phyloP scores from a whole-genome alignment of 2,329 filamentous ascomycete species.

The Paraconiothyrium brasiliense region DNA sequence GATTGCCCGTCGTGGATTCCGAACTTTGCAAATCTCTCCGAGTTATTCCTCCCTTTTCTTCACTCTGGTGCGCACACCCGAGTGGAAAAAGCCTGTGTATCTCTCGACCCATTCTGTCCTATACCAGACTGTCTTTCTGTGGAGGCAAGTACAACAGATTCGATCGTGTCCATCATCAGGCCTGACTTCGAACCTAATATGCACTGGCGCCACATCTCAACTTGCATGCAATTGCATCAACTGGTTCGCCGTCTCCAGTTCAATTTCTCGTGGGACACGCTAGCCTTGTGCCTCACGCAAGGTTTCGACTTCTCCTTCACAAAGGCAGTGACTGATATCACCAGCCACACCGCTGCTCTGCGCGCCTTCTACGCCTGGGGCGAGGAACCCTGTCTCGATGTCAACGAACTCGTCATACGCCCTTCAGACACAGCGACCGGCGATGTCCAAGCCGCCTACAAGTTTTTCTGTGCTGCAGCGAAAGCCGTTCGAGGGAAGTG shows the following conservation, averaged over 20 bases:
- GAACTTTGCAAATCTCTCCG: slow-evolving; percentile 4
- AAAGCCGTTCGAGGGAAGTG: not conserved
- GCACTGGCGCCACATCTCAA: not conserved
- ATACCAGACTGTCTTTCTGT: slow-evolving; percentile 3
- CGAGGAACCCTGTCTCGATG: not conserved
- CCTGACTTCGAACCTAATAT: not conserved
- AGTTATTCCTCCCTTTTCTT: slow-evolving; percentile 13
- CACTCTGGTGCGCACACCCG: not conserved
- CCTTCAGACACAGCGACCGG: not conserved
- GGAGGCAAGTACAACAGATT: not conserved
- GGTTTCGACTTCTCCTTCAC: not conserved
- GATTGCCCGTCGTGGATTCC: slow-evolving; percentile 8
- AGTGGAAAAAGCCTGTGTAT: not conserved
- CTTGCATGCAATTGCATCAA: not conserved
- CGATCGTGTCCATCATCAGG: not conserved
- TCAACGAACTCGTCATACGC: not conserved
- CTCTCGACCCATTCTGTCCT: not conserved
- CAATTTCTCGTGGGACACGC: not conserved
- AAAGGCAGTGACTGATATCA: not conserved
- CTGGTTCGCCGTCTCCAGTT: not conserved
- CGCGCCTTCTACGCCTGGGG: slow-evolving; percentile 1
- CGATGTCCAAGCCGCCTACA: not conserved
- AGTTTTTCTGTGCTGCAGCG: not conserved
- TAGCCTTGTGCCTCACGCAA: slow-evolving; percentile 9
- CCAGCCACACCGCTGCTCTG: not conserved